Base-by-base conservation (phyloP, 148 eudicot species). In the Chenopodium suecicum region DNA sequence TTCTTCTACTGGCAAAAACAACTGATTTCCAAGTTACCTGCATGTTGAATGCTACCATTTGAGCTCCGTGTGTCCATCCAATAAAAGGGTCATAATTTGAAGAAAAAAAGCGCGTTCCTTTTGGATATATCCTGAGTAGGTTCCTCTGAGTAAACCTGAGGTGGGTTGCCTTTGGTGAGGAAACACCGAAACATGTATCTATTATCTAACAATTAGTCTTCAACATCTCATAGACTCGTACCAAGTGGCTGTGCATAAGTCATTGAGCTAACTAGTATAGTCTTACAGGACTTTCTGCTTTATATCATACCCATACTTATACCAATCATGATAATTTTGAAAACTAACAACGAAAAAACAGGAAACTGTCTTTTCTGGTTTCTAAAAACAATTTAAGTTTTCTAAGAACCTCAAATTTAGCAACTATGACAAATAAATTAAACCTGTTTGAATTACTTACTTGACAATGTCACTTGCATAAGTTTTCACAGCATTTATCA, bases 21-120 rank as follows among this genome's bases (percentile, higher is more conserved):
- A 56, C 3, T 17, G 22, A 41, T 19, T 70, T 41, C 25, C 50
- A 44, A 11, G 31, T 78, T 52, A 90, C 94, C 91, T 93, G 94
- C 94, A 91, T 90, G 64, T 93, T 90, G 80, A 89, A 90, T 22
- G 95, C 95, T 73, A 90, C 95, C 95, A 93, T 91, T 80, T 93
- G 97, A 63, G 94, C 94, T 82, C 95, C 94, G 88, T 91, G 93
- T 31, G 76, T 84, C 97, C 97, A 93, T 22, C 89, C 91, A 41
- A 81, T 60, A 1, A 88, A 32, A 79, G 97, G 94, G 81, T 90
- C 74, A 79, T 88, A 93, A 65, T 93, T 93, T 22, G 97, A 86
- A 22, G 97, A 93, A 47, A 72, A 71, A 31, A 93, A 37, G n/a
- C 93, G 90, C 12, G 86, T 70, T 2, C 91, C 92, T 82, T 88